phyloP scores from a whole-genome alignment of 805 yeast species.

The Yamadazyma sp. region DNA sequence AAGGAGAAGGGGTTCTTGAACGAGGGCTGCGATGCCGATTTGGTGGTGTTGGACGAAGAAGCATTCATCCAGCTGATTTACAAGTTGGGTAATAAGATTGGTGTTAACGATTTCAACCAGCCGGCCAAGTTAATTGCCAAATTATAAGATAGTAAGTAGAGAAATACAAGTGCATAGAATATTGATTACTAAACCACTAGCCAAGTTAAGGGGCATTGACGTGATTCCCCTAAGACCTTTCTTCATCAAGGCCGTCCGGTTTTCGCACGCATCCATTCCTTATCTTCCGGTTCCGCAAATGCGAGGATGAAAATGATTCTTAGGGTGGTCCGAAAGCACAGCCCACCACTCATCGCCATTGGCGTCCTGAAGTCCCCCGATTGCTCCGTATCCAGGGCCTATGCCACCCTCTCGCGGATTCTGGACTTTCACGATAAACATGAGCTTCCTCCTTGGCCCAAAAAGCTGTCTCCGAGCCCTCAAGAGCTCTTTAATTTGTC shows the following conservation, averaged over 20 bases:
- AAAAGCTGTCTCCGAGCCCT: slow-evolving; percentile 57
- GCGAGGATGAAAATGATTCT: too few species aligned
- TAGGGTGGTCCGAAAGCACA: too few species aligned
- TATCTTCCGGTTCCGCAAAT: too few species aligned
- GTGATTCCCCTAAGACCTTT: too few species aligned
- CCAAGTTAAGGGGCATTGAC: too few species aligned
- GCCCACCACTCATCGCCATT: too few species aligned
- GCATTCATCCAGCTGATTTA: slow-evolving; percentile 50
- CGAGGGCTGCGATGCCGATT: slow-evolving; percentile 57
- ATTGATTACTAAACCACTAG: too few species aligned
- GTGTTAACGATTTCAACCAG: slow-evolving; percentile 19
- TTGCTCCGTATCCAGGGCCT: background rate
- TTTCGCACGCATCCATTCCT: too few species aligned
- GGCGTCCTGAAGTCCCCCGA: too few species aligned
- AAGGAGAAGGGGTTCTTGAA: slow-evolving; percentile 50
- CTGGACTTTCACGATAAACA: slow-evolving; percentile 16
- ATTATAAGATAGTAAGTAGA: too few species aligned
- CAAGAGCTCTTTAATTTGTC: slow-evolving; percentile 55
- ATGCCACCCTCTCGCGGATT: slow-evolving; percentile 6
- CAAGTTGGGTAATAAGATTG: slow-evolving; percentile 45
- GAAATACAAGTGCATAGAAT: too few species aligned
- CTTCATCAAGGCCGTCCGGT: too few species aligned
- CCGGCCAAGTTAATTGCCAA: slow-evolving; percentile 20
- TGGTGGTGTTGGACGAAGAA: slow-evolving; percentile 43
- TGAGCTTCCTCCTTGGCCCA: slow-evolving; percentile 57